phyloP scores from a whole-genome alignment of 768 basidiomycete species.

The Royoungia palumana region DNA sequence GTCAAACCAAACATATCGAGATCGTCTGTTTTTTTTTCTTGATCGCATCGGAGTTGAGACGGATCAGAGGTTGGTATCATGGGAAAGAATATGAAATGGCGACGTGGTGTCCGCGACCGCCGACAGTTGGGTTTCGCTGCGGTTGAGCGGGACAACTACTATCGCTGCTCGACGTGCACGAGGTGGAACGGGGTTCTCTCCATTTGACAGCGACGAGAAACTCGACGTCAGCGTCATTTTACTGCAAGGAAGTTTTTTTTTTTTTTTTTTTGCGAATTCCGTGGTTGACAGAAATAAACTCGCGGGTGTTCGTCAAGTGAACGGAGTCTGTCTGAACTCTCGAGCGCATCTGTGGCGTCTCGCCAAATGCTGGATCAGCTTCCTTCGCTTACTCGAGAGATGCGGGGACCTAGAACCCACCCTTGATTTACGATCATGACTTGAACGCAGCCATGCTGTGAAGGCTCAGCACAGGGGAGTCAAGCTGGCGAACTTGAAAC shows the following conservation, averaged over 20 bases:
- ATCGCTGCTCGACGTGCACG: neutral
- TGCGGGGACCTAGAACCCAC: neutral
- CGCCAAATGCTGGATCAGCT: conserved; percentile 9
- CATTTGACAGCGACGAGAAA: too few species aligned
- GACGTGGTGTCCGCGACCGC: too few species aligned
- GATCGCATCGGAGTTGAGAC: neutral
- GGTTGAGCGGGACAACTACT: neutral
- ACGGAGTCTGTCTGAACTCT: too few species aligned
- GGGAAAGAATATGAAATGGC: neutral
- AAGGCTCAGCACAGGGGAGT: too few species aligned
- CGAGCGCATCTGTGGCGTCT: conserved; percentile 9
- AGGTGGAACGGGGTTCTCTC: too few species aligned
- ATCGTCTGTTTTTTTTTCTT: neutral
- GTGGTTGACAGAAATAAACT: too few species aligned
- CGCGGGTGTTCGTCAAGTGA: neutral
- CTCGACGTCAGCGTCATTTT: too few species aligned
- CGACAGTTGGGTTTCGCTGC: neutral
- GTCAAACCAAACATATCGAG: neutral
- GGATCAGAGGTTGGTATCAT: neutral
- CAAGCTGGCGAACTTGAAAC: too few species aligned
- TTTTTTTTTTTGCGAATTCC: too few species aligned
- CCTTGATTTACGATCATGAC: neutral
- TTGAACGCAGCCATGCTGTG: too few species aligned
- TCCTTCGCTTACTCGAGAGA: conserved; percentile 11
- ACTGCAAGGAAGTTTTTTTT: too few species aligned